Evolutionary conservation across 202 grass and related monocot species (phyloP).

Genomic region (Bolboschoenoplectus hybrid): DNA sequence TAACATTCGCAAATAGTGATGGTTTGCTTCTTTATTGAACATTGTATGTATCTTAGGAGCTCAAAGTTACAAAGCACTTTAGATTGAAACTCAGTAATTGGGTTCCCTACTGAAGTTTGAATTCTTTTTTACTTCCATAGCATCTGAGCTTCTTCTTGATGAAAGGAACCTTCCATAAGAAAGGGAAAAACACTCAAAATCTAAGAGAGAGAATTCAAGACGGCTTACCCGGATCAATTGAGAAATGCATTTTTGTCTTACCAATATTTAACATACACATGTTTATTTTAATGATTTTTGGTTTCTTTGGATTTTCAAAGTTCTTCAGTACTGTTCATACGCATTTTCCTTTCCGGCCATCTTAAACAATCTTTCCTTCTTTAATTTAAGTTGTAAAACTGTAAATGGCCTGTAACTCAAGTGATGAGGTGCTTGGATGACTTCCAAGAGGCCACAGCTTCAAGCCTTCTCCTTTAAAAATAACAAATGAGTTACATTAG

Average conservation of each 20-base stretch:
- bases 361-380: neutral
- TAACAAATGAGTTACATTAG: neutral
- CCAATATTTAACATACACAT: neutral
- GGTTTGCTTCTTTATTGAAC: neutral
- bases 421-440: neutral
- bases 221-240: neutral
- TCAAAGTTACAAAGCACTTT: neutral
- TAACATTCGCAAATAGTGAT: neutral
- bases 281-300: neutral
- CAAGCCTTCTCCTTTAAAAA: slow-evolving; percentile 7
- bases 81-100: neutral
- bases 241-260: neutral
- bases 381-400: neutral
- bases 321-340: neutral
- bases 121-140: neutral
- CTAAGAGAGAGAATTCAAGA: neutral
- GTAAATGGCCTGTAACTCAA: neutral
- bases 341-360: neutral
- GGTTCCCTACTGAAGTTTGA: neutral
- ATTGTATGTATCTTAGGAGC: neutral
- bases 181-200: neutral
- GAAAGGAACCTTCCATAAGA: neutral
- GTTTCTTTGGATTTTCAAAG: neutral
- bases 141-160: neutral
- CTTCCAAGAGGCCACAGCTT: neutral